Evolutionary conservation across 108 stramenopile species (phyloP).

Genomic region (Cyclostephanos invisitatus): DNA sequence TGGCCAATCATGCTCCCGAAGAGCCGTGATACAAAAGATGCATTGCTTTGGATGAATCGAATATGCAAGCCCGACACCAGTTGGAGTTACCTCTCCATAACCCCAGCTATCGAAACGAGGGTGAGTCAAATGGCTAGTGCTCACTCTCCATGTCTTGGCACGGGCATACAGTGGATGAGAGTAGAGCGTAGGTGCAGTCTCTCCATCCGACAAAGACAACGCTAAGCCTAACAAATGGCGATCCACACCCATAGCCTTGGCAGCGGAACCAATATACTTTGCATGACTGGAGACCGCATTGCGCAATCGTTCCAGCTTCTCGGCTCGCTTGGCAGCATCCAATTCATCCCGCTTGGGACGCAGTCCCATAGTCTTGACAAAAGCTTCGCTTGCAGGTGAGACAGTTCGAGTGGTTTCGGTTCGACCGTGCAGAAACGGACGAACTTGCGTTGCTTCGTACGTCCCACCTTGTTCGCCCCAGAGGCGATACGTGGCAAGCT

Average conservation of each 20-base stretch:
- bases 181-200: constrained; percentile 67
- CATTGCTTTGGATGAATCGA: constrained; percentile 74
- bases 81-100: constrained; percentile 89
- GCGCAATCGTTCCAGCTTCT: constrained; percentile 62
- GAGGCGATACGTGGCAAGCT: constrained; percentile 79
- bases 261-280: constrained; percentile 69
- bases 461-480: constrained; percentile 78
- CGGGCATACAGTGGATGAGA: constrained; percentile 72
- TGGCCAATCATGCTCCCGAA: constrained; percentile 68
- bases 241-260: constrained; percentile 83
- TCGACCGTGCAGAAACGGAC: constrained; percentile 76
- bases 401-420: constrained; percentile 83
- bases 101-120: constrained; percentile 90
- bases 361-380: constrained; percentile 63
- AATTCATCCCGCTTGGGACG: constrained; percentile 44
- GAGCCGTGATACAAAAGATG: constrained; percentile 80
- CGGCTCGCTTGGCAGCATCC: constrained; percentile 32
- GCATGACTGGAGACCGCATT: constrained; percentile 77
- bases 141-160: constrained; percentile 87
- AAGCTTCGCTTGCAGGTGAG: constrained; percentile 57
- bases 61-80: constrained; percentile 89
- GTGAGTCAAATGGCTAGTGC: constrained; percentile 89
- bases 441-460: constrained; percentile 83
- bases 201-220: constrained; percentile 61
- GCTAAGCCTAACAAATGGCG: constrained; percentile 84